These are phyloP conservation scores for Pseudopediastrum boryanum DNA, from an alignment of 139 green algal genomes.

Conservation along the genomic window DNA sequence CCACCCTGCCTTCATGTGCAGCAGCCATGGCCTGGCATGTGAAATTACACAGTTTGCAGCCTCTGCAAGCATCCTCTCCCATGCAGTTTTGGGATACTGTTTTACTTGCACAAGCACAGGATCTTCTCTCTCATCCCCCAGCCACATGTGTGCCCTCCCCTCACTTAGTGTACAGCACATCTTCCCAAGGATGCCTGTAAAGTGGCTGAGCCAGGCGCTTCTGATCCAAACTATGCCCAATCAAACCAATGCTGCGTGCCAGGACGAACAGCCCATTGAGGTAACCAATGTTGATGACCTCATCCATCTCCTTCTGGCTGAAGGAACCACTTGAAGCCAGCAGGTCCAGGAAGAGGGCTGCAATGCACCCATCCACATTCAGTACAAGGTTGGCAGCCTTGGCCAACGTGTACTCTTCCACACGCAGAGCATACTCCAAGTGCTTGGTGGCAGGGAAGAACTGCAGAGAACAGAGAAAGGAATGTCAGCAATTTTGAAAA, in stretches of 20 bases:
- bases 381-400: conserved; percentile 93
- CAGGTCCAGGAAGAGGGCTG: conserved; percentile 92
- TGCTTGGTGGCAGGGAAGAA: conserved; percentile 90
- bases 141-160: too few species aligned
- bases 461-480: too few species aligned
- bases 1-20: too few species aligned
- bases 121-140: too few species aligned
- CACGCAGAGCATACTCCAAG: conserved; percentile 88
- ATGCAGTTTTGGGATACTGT: too few species aligned
- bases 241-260: conserved; percentile 90
- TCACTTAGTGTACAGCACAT: conserved; percentile 57
- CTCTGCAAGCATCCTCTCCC: too few species aligned
- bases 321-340: conserved; percentile 68
- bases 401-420: conserved; percentile 92
- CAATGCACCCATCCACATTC: conserved; percentile 94
- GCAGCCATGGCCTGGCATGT: too few species aligned
- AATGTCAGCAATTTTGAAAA: too few species aligned
- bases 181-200: conserved; percentile 90
- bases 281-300: conserved; percentile 83
- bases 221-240: conserved; percentile 94
- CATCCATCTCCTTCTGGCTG: conserved; percentile 42
- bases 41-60: too few species aligned
- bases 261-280: conserved; percentile 96
- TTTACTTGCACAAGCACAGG: too few species aligned
- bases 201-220: conserved; percentile 90